Base-by-base conservation (phyloP, 2,329 filamentous ascomycete species). In the Dactylellina haptotyla region DNA sequence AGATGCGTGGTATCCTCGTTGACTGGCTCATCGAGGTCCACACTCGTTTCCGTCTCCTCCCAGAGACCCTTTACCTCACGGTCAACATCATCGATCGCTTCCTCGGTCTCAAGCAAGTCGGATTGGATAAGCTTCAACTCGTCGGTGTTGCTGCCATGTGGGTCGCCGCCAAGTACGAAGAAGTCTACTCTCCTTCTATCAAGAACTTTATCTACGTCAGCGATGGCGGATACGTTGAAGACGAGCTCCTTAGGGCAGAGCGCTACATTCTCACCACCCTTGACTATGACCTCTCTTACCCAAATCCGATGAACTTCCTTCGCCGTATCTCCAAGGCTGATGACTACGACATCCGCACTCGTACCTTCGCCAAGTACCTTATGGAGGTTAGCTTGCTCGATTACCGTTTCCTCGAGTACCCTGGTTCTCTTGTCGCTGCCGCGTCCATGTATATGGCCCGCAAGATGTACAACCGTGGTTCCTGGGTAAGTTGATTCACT, bases 251-350 rank as follows among this genome's bases (percentile, higher is more conserved):
- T 39, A 94, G 92, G 79, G 95, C 95, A n/a, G 95, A 99, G 83
- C 91, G 95, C 77, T 97, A 96, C 81, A 89, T 99, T 76, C 89
- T 99, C 58, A 87, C 88, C 76, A 93, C 93, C 4, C 87, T 99
- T 75, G 90, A 97, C 83, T 99, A 97, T 81, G 94, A 99, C 80
- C 88, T 99, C 76, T 97, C 93, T 84, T 99, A 97, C 80, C 95
- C 95, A 65, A 99, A 99, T 83, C 95, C 95, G 20, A 99, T 99
- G 95, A 99, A 99, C 86, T 99, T 99, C 84, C 88, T 99, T 74
- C 92, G 95, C 76, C 91, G 96, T 77, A 97, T 99, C 82, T 98
- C 94, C 75, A 99, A 99, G 85, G 96, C 95, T 79, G 96, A 99
- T 84, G 95, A 96, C 85, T 99, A 99, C 83, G 94, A 99, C 82